phyloP scores from a whole-genome alignment of 2,329 filamentous ascomycete genomes.

The Claviceps humidiphila region DNA sequence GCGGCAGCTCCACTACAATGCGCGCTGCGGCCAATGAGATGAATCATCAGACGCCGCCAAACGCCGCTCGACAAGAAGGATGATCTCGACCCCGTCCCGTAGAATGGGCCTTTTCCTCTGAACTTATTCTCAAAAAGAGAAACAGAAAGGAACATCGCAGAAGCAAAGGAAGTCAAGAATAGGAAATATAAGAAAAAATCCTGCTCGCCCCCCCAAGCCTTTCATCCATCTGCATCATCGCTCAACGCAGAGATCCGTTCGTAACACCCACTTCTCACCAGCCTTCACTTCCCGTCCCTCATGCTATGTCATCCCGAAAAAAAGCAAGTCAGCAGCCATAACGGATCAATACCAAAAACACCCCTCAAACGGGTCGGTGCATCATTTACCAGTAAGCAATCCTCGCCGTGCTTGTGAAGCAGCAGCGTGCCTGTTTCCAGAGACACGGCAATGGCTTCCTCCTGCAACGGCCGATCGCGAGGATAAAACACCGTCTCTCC shows the following conservation, averaged over 20 bases:
- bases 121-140: too few species aligned
- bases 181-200: too few species aligned
- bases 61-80: too few species aligned
- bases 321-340: neutral
- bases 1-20: neutral
- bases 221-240: conserved; percentile 20
- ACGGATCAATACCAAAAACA: neutral
- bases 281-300: conserved; percentile 67
- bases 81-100: too few species aligned
- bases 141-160: too few species aligned
- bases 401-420: conserved; percentile 76
- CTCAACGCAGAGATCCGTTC: conserved; percentile 65
- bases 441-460: conserved; percentile 56
- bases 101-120: too few species aligned
- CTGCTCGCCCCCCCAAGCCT: neutral
- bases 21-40: neutral
- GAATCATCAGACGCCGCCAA: too few species aligned
- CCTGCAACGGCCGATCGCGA: conserved; percentile 40
- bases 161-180: too few species aligned
- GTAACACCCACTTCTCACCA: conserved; percentile 84
- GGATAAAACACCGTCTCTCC: conserved; percentile 91
- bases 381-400: conserved; percentile 57
- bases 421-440: conserved; percentile 77
- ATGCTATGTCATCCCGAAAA: conserved; percentile 35
- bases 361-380: too few species aligned